phyloP scores from a whole-genome alignment of 202 grass and related monocot species.

The Tripidium arundinaceum region DNA sequence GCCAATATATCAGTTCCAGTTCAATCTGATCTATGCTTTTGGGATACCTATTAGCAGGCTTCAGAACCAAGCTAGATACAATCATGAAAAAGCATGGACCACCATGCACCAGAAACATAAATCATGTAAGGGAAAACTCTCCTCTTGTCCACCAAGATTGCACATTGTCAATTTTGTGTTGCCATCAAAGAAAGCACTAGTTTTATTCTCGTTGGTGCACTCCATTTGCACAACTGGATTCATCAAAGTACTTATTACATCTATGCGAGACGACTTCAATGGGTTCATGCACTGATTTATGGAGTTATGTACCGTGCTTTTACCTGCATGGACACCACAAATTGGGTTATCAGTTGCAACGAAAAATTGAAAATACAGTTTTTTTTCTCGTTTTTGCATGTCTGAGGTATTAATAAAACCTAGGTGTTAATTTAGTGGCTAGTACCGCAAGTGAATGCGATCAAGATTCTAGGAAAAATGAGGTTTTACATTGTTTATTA shows the following conservation, averaged over 20 bases:
- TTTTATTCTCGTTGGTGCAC: conserved; percentile 43
- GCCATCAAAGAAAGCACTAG: conserved; percentile 60
- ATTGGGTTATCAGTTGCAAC: conserved; percentile 25
- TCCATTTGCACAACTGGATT: conserved; percentile 62
- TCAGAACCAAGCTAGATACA: conserved; percentile 69
- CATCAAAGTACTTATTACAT: conserved; percentile 44
- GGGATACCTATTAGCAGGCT: conserved; percentile 50
- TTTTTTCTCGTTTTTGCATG: neutral
- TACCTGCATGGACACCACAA: conserved; percentile 59
- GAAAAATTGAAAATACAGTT: neutral
- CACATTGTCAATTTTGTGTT: conserved; percentile 71
- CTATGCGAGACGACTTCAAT: conserved; percentile 35
- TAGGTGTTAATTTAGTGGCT: neutral
- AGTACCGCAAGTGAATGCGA: neutral
- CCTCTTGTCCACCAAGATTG: conserved; percentile 58
- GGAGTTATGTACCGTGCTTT: conserved; percentile 70
- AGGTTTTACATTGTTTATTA: neutral
- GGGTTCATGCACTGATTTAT: conserved; percentile 62
- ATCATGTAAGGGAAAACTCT: conserved; percentile 55
- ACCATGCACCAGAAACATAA: conserved; percentile 64
- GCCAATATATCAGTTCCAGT: conserved; percentile 74
- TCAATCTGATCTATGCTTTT: conserved; percentile 74
- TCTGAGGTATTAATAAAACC: conserved; percentile 2
- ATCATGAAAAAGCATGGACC: conserved; percentile 72
- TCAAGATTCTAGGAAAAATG: neutral